Conservation (phyloP, 208 protist genomes). For the Leptomonas pyrrhocoris region DNA sequence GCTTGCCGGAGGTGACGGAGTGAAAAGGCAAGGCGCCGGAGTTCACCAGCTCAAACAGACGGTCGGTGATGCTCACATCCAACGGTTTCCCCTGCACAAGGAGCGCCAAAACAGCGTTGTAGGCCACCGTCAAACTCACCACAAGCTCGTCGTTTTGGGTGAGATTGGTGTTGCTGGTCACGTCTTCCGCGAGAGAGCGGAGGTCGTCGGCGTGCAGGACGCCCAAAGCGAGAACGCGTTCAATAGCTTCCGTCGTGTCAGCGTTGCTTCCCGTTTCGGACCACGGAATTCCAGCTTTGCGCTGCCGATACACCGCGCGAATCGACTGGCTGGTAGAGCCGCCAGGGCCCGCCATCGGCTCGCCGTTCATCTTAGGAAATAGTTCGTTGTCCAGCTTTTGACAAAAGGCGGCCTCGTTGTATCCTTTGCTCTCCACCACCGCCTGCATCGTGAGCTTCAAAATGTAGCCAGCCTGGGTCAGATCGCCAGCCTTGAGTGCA, state of each 20-base stretch:
- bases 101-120: slow-evolving; percentile 40
- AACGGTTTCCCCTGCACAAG: slow-evolving; percentile 30
- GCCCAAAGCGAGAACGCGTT: slow-evolving; percentile 33
- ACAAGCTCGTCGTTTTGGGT: slow-evolving; percentile 44
- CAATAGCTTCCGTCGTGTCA: slow-evolving; percentile 43
- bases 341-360: slow-evolving; percentile 29
- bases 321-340: slow-evolving; percentile 50
- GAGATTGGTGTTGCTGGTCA: slow-evolving; percentile 32
- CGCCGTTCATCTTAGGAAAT: slow-evolving; percentile 28
- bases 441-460: slow-evolving; percentile 39
- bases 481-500: slow-evolving; percentile 35
- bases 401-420: slow-evolving; percentile 29
- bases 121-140: slow-evolving; percentile 41
- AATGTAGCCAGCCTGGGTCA: slow-evolving; percentile 38
- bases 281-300: slow-evolving; percentile 29
- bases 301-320: slow-evolving; percentile 28
- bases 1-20: slow-evolving; percentile 27
- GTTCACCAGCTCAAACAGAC: slow-evolving; percentile 32
- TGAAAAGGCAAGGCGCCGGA: slow-evolving; percentile 36
- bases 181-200: slow-evolving; percentile 21
- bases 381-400: slow-evolving; percentile 33
- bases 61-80: slow-evolving; percentile 34
- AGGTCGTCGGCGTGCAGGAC: slow-evolving; percentile 30
- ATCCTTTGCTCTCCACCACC: slow-evolving; percentile 25
- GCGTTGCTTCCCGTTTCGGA: slow-evolving; percentile 25